Conservation (phyloP, 306 rosid species). For the Begonia masoniana region DNA sequence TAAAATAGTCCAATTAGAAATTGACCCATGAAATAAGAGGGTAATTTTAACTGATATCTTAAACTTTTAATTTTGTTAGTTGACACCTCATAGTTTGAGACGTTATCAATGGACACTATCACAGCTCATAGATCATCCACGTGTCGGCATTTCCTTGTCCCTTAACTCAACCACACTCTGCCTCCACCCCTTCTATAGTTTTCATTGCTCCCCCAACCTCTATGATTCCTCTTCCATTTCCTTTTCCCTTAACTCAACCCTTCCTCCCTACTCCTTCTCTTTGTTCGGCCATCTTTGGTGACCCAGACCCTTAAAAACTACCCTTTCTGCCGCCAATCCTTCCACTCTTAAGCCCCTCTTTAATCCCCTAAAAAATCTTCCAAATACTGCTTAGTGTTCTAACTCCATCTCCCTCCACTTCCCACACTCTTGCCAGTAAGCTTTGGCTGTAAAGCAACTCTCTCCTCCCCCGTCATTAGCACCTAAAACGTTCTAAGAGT, state of each 20-base stretch:
- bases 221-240: constrained; percentile 14
- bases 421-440: constrained; percentile 41
- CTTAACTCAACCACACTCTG: no score
- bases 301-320: constrained; percentile 40
- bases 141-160: no score
- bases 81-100: no score
- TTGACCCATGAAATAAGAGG: no score
- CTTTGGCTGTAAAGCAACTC: constrained; percentile 85
- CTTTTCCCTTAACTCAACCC: constrained; percentile 32
- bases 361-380: constrained; percentile 44
- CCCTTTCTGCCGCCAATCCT: constrained; percentile 14
- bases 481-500: not conserved
- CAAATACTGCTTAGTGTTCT: constrained; percentile 12
- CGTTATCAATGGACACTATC: no score
- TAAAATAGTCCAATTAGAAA: no score
- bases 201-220: not conserved
- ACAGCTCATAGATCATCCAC: no score
- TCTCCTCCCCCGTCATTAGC: constrained; percentile 26
- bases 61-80: no score
- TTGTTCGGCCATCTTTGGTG: constrained; percentile 39
- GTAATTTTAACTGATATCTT: no score
- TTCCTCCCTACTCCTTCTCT: constrained; percentile 8
- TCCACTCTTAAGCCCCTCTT: constrained; percentile 20
- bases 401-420: not conserved
- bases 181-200: constrained; percentile 13